Evolutionary conservation across 805 yeast species (phyloP).

Genomic region (Schwanniomyces polymorphus): DNA sequence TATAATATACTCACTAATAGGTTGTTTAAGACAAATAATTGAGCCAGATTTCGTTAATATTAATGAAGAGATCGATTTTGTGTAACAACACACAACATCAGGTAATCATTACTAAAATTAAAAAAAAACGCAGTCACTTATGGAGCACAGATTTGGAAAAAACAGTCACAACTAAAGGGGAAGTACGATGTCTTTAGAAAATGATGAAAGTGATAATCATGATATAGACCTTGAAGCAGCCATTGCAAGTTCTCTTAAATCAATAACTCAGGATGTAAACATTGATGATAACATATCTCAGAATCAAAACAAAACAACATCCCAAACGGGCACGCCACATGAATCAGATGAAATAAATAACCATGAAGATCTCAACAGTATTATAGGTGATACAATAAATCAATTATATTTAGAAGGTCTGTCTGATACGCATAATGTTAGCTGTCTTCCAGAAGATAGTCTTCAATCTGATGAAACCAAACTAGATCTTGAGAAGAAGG

Average conservation of each 20-base stretch:
- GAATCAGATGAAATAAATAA: slow-evolving; percentile 1
- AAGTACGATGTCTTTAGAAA: slow-evolving; percentile 3
- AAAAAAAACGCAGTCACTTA: slow-evolving; percentile 24
- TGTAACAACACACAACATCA: not conserved
- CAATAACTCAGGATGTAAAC: slow-evolving; percentile 3
- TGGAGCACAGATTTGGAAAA: slow-evolving; percentile 7
- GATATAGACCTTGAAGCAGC: slow-evolving; percentile 6
- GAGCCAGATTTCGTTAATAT: not conserved
- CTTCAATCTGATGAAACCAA: not conserved
- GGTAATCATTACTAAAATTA: slow-evolving; percentile 10
- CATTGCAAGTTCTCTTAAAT: slow-evolving; percentile 8
- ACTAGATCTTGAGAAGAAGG: not conserved
- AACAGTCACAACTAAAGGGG: slow-evolving; percentile 11
- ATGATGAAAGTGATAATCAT: slow-evolving; percentile 3
- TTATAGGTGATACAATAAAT: slow-evolving; percentile 40
- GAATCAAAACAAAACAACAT: slow-evolving; percentile 2
- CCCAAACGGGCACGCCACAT: not conserved
- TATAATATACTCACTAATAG: not conserved
- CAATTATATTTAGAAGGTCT: slow-evolving; percentile 21
- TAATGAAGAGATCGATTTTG: not conserved
- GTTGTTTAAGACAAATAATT: too few relatives aligned
- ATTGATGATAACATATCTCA: slow-evolving; percentile 1
- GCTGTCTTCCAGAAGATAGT: not conserved
- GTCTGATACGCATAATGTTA: not conserved
- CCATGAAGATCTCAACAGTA: slow-evolving; percentile 29